Base-by-base conservation (phyloP, 495 filamentous ascomycete species). In the Penicillium pancosmium region DNA sequence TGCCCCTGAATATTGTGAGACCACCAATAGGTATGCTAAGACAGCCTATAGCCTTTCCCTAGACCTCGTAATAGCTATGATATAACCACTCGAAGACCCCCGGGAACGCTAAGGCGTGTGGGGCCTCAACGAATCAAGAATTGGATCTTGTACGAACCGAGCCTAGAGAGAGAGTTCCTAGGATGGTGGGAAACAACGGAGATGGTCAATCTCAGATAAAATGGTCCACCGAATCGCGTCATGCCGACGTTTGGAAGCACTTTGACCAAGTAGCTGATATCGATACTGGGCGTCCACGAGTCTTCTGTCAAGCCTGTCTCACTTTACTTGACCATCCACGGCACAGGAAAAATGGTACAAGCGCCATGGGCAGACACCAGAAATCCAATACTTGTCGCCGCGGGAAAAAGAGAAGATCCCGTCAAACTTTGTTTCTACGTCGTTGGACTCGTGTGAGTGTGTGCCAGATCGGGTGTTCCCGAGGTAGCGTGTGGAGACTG, bases 261-360 rank as follows among this genome's bases (percentile, higher is more conserved):
- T 57, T 57, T 16, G 48, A 57, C 38, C 54, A 57, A 57, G 54
- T 57, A 5, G 46, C 54, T 7, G 25, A 50, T 27, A 56, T 56
- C 12, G 27, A 21, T 10, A 2, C 54, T 50, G 54, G 44, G 0
- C 43, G 13, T 19, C 54, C 54, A 2, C 8, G 16, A 25, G 46
- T 56, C 1, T 11, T 56, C 16, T 56, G 54, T 44, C 13, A 40
- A 25, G 25, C 43, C 21, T 56, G 31, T 10, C 16, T 40, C 8
- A 56, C 54, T 40, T 2, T 56, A 34, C 54, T 56, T 11, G 54
- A 56, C 10, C 54, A 56, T n/a, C 54, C 54, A 13, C 54, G 50
- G 31, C 16, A 56, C 18, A 56, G 23, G 27, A 25, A 41, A 10
- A 19, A 56, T n/a, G 54, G 54, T n/a, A 56, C 44, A 49, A 56